Percentiles rank a stretch among this genome's conserved stretches.
phyloP scores from a whole-genome alignment of 805 yeast genomes.

The Blastobotrys robertii region DNA sequence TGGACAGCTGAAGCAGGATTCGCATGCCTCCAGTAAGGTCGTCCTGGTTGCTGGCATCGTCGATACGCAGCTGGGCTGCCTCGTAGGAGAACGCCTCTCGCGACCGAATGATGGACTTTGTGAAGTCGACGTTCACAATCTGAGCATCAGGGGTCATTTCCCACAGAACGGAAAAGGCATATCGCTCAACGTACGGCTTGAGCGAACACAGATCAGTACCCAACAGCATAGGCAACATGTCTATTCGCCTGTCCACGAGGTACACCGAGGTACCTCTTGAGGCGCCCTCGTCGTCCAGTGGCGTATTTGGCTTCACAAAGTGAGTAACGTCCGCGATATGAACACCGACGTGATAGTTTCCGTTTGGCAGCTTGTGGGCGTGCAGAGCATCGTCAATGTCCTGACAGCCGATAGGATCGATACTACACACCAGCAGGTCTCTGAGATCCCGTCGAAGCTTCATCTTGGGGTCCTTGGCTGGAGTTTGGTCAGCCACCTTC shows the following conservation, averaged over 20 bases:
- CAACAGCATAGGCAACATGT: slow-evolving; percentile 90
- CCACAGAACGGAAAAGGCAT: slow-evolving; percentile 94
- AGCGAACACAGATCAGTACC: slow-evolving; percentile 96
- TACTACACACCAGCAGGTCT: slow-evolving; percentile 83
- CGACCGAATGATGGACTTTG: slow-evolving; percentile 82
- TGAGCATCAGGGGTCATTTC: slow-evolving; percentile 82
- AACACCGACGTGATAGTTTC: slow-evolving; percentile 95
- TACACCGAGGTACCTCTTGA: slow-evolving; percentile 96
- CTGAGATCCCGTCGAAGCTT: slow-evolving; percentile 72
- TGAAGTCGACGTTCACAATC: slow-evolving; percentile 66
- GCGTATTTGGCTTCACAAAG: slow-evolving; percentile 86
- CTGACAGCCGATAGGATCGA: slow-evolving; percentile 97
- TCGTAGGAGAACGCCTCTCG: slow-evolving; percentile 93
- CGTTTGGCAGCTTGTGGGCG: slow-evolving; percentile 75
- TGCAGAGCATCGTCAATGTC: slow-evolving; percentile 98
- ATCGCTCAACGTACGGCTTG: slow-evolving; percentile 90
- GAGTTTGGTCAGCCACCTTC: slow-evolving; percentile 61
- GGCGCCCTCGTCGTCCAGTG: slow-evolving; percentile 93
- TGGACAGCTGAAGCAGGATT: slow-evolving; percentile 66
- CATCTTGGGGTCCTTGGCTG: slow-evolving; percentile 26
- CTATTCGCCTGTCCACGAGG: slow-evolving; percentile 94
- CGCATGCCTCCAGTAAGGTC: slow-evolving; percentile 88
- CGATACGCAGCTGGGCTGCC: slow-evolving; percentile 84
- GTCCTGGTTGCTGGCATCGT: slow-evolving; percentile 65
- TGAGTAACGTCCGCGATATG: slow-evolving; percentile 99